These are phyloP conservation scores for Naumovozyma castellii DNA, from an alignment of 805 yeast genomes.

Conservation along the genomic window DNA sequence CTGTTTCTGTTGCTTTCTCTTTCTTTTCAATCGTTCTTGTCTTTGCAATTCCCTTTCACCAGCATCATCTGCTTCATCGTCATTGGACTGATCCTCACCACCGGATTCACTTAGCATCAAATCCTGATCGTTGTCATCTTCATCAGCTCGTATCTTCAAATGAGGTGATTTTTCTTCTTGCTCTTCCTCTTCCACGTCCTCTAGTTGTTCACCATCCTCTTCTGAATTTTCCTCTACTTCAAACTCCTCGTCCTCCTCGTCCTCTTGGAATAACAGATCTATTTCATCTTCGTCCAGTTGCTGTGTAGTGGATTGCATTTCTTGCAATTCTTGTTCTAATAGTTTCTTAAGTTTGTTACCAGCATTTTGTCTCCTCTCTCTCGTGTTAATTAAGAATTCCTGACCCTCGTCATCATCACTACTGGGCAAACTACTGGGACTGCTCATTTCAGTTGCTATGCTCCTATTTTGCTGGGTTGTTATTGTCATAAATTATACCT, in stretches of 20 bases:
- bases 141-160: slow-evolving; percentile 2
- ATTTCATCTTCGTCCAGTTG: slow-evolving; percentile 73
- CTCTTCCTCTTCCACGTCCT: slow-evolving; percentile 12
- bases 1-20: slow-evolving; percentile 18
- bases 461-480: not conserved
- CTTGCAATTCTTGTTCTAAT: slow-evolving; percentile 54
- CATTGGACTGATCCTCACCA: slow-evolving; percentile 35
- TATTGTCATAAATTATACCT: not conserved
- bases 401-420: slow-evolving; percentile 18
- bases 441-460: not conserved
- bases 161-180: slow-evolving; percentile 17
- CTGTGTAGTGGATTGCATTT: slow-evolving; percentile 26
- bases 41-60: slow-evolving; percentile 57
- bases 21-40: slow-evolving; percentile 28
- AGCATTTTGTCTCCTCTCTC: slow-evolving; percentile 78
- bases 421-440: not conserved
- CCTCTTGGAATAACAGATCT: slow-evolving; percentile 57
- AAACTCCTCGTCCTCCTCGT: slow-evolving; percentile 46
- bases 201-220: slow-evolving; percentile 25
- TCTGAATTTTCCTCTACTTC: slow-evolving; percentile 22
- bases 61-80: slow-evolving; percentile 49
- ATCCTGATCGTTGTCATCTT: slow-evolving; percentile 24
- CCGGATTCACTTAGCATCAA: slow-evolving; percentile 25
- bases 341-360: slow-evolving; percentile 74
- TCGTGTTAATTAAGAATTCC: slow-evolving; percentile 60